These are phyloP conservation scores for Colletotrichum kahawae DNA, from an alignment of 2,329 filamentous ascomycete genomes.

Conservation along the genomic window DNA sequence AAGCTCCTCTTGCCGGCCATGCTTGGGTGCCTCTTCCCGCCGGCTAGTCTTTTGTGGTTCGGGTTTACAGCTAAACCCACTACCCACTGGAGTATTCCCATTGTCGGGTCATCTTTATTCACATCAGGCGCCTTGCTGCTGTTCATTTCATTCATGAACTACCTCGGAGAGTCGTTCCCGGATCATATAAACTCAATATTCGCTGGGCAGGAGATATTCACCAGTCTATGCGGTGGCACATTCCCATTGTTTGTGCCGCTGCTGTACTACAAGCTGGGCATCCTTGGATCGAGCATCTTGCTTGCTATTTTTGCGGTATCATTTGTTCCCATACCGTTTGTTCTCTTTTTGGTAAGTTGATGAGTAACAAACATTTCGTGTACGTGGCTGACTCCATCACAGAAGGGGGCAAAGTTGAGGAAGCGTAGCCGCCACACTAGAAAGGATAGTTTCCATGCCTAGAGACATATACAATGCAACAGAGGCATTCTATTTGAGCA, in stretches of 20 bases:
- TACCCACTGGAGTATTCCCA: not conserved
- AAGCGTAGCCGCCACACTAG: not conserved
- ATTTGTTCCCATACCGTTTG: slow-evolving; percentile 4
- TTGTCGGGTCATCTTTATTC: slow-evolving; percentile 3
- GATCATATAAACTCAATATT: not conserved
- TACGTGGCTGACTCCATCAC: not conserved
- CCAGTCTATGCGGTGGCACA: slow-evolving; percentile 2
- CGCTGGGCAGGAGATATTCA: slow-evolving; percentile 10
- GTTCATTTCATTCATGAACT: slow-evolving; percentile 7
- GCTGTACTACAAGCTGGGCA: not conserved
- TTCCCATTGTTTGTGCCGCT: slow-evolving; percentile 9
- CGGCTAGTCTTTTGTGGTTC: slow-evolving; percentile 12
- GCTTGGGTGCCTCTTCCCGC: not conserved
- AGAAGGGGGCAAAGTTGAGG: slow-evolving; percentile 4
- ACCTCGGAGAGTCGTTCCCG: slow-evolving; percentile 10
- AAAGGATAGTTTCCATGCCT: not conserved
- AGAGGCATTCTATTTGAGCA: not conserved
- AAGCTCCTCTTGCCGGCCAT: not conserved
- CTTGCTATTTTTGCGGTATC: slow-evolving; percentile 4
- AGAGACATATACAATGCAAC: not conserved
- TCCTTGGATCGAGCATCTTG: slow-evolving; percentile 6
- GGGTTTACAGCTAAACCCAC: slow-evolving; percentile 4
- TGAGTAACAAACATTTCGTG: fast-evolving
- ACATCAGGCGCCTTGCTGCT: not conserved
- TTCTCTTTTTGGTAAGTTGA: slow-evolving; percentile 22